Conservation (phyloP, 1,284 basidiomycete genomes). For the Apiotrichum gamsii region DNA sequence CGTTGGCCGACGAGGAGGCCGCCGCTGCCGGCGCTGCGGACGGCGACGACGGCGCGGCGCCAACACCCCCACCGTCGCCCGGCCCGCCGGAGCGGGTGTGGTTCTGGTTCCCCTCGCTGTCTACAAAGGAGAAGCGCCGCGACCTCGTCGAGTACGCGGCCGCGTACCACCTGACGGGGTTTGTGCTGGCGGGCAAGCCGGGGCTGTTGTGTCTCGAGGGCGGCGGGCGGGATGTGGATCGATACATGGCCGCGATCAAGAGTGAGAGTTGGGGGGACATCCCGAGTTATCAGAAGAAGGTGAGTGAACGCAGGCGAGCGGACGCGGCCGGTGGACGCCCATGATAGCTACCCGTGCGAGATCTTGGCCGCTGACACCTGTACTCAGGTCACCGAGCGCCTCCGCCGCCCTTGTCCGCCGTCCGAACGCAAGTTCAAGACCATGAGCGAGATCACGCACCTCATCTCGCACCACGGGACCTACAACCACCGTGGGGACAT, state of each 20-base stretch:
- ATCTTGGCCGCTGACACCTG: background rate
- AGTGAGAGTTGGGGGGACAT: constrained; percentile 49
- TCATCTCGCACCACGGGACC: constrained; percentile 43
- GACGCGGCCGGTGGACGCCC: no score
- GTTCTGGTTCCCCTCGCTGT: constrained; percentile 48
- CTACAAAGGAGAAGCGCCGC: constrained; percentile 44
- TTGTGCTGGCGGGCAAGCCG: constrained; percentile 49
- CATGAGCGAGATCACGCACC: constrained; percentile 48
- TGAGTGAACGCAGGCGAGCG: constrained; percentile 20
- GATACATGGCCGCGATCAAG: constrained; percentile 49
- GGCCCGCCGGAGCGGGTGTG: constrained; percentile 37
- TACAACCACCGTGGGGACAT: constrained; percentile 49
- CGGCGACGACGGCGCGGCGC: background rate
- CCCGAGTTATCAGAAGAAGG: constrained; percentile 49
- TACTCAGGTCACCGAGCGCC: constrained; percentile 47
- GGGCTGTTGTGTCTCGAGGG: constrained; percentile 49
- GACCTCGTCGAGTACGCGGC: constrained; percentile 47
- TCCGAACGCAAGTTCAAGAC: constrained; percentile 33
- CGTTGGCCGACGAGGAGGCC: no score
- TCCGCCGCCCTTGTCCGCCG: constrained; percentile 32
- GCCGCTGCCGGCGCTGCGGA: no score
- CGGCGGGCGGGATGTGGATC: constrained; percentile 34
- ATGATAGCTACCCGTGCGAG: no score
- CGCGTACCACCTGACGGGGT: constrained; percentile 44
- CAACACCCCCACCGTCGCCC: no score